Evolutionary conservation across 768 basidiomycete genomes (phyloP), one percentile per base, ranked within the genome.

Genomic region (Mycena leptocephala): DNA sequence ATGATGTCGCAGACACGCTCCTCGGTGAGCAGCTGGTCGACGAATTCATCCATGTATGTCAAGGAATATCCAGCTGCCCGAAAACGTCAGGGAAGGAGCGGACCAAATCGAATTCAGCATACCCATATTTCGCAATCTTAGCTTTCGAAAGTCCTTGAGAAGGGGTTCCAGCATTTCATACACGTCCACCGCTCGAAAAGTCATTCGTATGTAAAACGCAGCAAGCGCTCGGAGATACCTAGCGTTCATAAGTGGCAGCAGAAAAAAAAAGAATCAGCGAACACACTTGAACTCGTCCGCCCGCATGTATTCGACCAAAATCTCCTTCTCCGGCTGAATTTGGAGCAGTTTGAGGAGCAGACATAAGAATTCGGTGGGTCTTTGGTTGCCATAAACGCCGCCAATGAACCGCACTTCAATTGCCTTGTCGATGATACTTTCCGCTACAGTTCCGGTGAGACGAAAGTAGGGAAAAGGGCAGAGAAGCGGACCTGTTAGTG

Each of bases 271-370:
- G 46, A 56, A 39, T 32, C 33, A 32, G 43, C 30, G 18, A n/a
- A 88, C 95, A 69, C 78, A 98, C 98, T 99, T 99, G 90, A 99
- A 99, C 84, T 99, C 98, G 75, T 99, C 98, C 9, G 97, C 98
- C 69, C 93, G 92, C 28, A 99, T 87, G 83, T 99, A 99, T 82
- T 99, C 98, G 1, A 99, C 87, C 64, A 99, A 83, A 67, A 99
- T 99, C 86, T 99, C 98, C 84, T 97, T 98, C 86, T 99, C 96
- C 4, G 98, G 98, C 82, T 99, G 98, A 63, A 99, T 93, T 85
- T 99, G 98, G 55, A 99, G 89, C 64, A 99, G 90, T 84, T 99
- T 99, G 79, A 99, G 88, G 61, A 97, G 91, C 51, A 99, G 89
- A 81, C 95, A 97, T 62, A 99, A 86, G 85, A 98, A 99, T 82